Conservation (phyloP, 169 alveolate species). For the Amoebophrya sp. region DNA sequence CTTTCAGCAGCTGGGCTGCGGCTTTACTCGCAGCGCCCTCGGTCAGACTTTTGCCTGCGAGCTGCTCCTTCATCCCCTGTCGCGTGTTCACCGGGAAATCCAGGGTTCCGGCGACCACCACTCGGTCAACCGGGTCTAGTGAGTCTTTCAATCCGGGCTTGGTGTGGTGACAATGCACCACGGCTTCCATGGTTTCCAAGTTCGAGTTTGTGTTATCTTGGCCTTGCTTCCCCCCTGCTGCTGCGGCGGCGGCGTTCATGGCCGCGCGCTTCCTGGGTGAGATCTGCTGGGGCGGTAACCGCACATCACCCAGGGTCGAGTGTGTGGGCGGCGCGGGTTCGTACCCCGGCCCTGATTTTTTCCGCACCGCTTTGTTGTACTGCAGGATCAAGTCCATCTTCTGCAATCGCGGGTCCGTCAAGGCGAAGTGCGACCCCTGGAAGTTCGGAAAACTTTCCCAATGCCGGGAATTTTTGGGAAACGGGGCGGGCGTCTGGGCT, state of each 20-base stretch:
- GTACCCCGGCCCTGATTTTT: neutral
- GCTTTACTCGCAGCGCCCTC: neutral
- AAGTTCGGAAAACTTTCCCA: neutral
- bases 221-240: neutral
- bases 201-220: neutral
- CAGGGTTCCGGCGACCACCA: neutral
- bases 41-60: neutral
- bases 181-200: neutral
- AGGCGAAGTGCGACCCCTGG: neutral
- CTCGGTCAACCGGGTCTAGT: neutral
- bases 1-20: neutral
- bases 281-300: neutral
- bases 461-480: neutral
- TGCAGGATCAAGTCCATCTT: neutral
- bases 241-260: neutral
- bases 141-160: neutral
- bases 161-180: neutral
- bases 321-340: neutral
- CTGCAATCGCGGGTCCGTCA: neutral
- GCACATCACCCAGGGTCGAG: neutral
- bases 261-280: no score
- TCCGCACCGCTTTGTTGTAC: neutral
- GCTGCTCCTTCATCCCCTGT: neutral
- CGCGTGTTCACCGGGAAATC: neutral
- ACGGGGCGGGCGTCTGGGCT: neutral